Base-by-base conservation (phyloP, 176 grass and related monocot species). In the Ananas comosus region DNA sequence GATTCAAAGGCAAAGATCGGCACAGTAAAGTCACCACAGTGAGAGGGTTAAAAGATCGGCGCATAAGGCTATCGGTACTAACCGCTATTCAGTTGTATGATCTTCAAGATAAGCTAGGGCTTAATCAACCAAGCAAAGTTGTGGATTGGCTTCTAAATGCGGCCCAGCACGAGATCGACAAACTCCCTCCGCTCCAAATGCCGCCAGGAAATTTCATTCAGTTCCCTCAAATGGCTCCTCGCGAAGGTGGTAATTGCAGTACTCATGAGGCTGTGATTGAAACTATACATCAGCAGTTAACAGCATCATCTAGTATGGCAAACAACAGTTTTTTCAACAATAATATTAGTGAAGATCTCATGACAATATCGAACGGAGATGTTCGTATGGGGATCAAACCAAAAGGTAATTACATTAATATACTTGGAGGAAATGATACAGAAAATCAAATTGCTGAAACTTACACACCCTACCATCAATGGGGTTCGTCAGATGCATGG, bases 21-120 rank as follows among this genome's bases (percentile, higher is more conserved):
- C 94, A 97, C 71, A 97, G 89, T 76, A 97, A 97, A 84, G 94
- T 97, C 71, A 78, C 82, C 27, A 97, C 94, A 2, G 74, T 97
- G 10, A 90, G 86, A 66, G 94, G 94, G 3, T 78, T 97, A 5
- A 78, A 89, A 67, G 94, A 97, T 78, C 80, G 94, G 4, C 86
- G 94, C 0, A 87, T 97, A 25, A 83, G 94, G 64, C 87, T 97
- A 18, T 97, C 94, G 4, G 94, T 93, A 52, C 94, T 68, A 0
- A 97, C 94, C 48, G 94, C 94, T 12, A 93, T 97, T 72, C 94
- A 97, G 79, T 81, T 97, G 68, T 97, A 97, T 74, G 94, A 97
- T 80, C 94, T 97, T 17, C 94, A 97, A 81, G 94, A 97, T 18
- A 81, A 81, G 73, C 83, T 97, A 27, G 89, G 93, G 10, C 78